Base-by-base conservation (phyloP, 2,329 filamentous ascomycete species). In the Orbilia oligospora region DNA sequence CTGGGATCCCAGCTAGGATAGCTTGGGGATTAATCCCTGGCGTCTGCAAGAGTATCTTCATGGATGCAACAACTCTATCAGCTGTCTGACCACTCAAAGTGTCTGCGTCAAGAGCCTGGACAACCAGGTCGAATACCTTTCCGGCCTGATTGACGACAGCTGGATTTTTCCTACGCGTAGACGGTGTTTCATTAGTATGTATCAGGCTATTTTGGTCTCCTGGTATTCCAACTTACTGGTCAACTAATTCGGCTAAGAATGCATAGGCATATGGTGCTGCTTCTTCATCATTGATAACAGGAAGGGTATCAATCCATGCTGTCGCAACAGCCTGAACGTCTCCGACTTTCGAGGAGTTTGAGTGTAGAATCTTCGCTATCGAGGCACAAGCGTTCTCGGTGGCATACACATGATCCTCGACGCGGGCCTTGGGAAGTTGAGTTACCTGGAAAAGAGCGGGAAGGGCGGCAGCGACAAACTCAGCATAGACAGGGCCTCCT, bases 361-460 rank as follows among this genome's bases (percentile, higher is more conserved):
- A 97, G 84, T 97, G 94, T 80, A 99, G 87, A 67, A 99, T 95
- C 88, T 99, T 99, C 41, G 96, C 96, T 83, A 99, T 96, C 81
- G 93, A 94, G 49, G 96, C 95, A 81, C 93, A 97, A 5, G 95
- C 95, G 83, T 99, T 99, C 86, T 99, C 96, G 0, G 96, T 98
- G 1, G 96, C 96, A 83, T 97, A 99, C 1, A 97, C 92, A 82
- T 98, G 94, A 82, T 98, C 96, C 80, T 98, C 96, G 58, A 90
- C 91, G 80, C 96, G 90, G 4, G 95, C 91, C 80, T 97, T 92
- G 1, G 92, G 90, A 70, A 95, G 88, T 83, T 92, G 91, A 5
- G 91, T 93, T 56, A 93, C 92, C 83, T 94, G 90, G 87, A 99
- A 97, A 36, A 99, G 88, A 80, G 90, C 90, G 10, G 92, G 92